Evolutionary conservation across 495 filamentous ascomycete species (phyloP), one percentile per base, ranked within the genome.

Genomic region (Aspergillus affinis): DNA sequence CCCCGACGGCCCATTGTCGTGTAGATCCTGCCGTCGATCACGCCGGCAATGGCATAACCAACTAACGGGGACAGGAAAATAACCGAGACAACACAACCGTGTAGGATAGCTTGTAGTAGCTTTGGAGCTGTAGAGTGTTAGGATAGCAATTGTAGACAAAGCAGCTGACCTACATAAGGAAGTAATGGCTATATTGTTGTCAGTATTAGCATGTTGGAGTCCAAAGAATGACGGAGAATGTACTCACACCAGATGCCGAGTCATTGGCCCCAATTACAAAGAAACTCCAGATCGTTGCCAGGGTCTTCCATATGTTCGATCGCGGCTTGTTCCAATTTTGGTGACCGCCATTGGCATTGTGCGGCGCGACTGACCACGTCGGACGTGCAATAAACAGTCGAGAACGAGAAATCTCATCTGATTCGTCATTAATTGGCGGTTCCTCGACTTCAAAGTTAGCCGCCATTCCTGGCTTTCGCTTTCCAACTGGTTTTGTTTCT

Each of bases 241-340:
- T 2, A 13, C 85, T 79, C 75, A 90, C 89, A 48, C 91, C 91
- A 63, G 88, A 88, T 2, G 88, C 88, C 19, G 87, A 88, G 77
- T 96, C 92, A 69, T 91, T 94, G 65, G 84, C 81, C 7, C 92
- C 92, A 84, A 94, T 87, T 6, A 90, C 82, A 15, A 91, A 75
- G 65, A 96, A 94, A 50, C 75, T 78, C 78, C 84, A 90, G 63
- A 90, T 86, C n/a, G 87, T 86, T 3, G 87, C 72, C 27, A 86
- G 70, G 8, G 85, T 79, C 18, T 91, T 83, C 62, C 75, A 85
- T 13, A 86, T 76, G 72, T 93, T 94, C 19, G 78, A 77, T 12
- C 77, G 72, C 2, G 89, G 82, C 27, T 82, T 67, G 64, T 96
- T 94, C 92, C 92, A 95, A 41, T 41, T 41, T 41, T 41, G 36